Base-by-base conservation (phyloP, 148 eudicot species). In the Heliosperma pusillum region DNA sequence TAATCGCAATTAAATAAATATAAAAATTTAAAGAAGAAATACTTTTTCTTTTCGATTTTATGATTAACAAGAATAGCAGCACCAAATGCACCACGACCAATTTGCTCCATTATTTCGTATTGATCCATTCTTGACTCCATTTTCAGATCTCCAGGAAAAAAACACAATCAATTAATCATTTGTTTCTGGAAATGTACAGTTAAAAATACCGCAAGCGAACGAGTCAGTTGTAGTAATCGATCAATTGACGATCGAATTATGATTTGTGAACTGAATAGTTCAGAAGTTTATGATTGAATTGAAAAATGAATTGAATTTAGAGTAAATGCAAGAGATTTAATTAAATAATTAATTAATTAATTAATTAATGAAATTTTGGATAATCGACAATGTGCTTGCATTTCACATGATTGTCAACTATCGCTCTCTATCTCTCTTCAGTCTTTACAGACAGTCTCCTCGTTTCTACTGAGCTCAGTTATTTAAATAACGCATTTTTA, bases 81-180 rank as follows among this genome's bases (percentile, higher is more conserved):
- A 4, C 99, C 99, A 57, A 95, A 95, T 47, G 99, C 99, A 40
- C 99, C 99, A 19, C 99, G 89, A 0, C 99, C 99, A 86, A 95
- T 92, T 79, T 92, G 99, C 87, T 95, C 99, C 97, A 95, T 95
- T 80, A 92, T 88, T 84, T 95, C 99, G 65, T 95, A 95, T 52
- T 95, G 99, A 82, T 95, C 99, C 99, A 95, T 95, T 66, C 82
- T 85, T 62, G 97, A 95, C 74, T 89, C 93, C 91, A 89, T 93
- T 40, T 27, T 29, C 47, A 52, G 68, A 74, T 79, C 57, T 36
- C 9, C 42, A 36, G 42, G 7, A 36, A 6, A 36, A 36, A 0
- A 3, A 33, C 6, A 6, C 42, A 36, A 36, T 36, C 42, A 36
- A 36, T 36, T 36, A 8, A 5, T 36, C 42, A 36, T 36, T 6